These are phyloP conservation scores for Rehmannia glutinosa DNA, from an alignment of 257 asterid species.

Conservation along the genomic window DNA sequence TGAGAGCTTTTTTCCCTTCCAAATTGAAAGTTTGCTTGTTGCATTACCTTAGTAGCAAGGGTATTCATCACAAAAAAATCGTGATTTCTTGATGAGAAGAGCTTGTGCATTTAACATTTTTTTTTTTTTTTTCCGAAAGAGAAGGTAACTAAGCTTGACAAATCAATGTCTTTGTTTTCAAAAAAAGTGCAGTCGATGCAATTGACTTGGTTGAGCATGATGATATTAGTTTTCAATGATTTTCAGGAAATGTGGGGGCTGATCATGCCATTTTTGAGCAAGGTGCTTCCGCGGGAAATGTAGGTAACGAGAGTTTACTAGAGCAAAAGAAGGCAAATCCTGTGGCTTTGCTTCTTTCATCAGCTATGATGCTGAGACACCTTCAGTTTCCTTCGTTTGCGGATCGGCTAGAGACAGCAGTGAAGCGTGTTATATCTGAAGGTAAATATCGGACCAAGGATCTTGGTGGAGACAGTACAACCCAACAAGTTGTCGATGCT, in stretches of 20 bases:
- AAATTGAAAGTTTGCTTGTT: too few relatives aligned
- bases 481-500: slow-evolving; percentile 15
- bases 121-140: too few relatives aligned
- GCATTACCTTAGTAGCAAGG: too few relatives aligned
- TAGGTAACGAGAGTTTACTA: slow-evolving; percentile 61
- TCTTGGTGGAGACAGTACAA: slow-evolving; percentile 77
- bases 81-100: too few relatives aligned
- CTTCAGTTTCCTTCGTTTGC: slow-evolving; percentile 86
- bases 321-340: slow-evolving; percentile 82
- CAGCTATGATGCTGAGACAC: slow-evolving; percentile 95
- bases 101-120: too few relatives aligned
- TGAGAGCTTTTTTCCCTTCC: neutral
- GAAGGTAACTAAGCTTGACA: too few relatives aligned
- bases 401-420: slow-evolving; percentile 76
- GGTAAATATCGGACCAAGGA: slow-evolving; percentile 72
- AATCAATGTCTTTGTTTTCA: too few relatives aligned
- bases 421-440: slow-evolving; percentile 52
- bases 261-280: slow-evolving; percentile 92
- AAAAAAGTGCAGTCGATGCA: neutral
- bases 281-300: slow-evolving; percentile 98
- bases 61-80: too few relatives aligned
- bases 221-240: neutral
- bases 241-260: slow-evolving; percentile 83
- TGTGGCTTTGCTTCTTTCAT: slow-evolving; percentile 81
- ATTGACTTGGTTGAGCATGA: neutral